Base-by-base conservation (phyloP, 257 asterid species). In the Nicotiana noctiflora region DNA sequence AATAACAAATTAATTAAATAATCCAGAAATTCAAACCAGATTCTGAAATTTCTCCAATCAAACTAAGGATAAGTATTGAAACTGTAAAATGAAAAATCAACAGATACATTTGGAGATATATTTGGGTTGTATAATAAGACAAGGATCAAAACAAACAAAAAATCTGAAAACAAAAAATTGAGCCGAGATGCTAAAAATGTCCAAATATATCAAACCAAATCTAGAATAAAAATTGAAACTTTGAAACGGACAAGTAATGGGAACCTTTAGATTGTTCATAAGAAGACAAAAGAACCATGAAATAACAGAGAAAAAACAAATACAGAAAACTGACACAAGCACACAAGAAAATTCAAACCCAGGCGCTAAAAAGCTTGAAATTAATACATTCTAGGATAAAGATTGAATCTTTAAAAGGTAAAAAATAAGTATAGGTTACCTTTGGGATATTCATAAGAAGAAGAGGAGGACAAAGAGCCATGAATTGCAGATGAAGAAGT, bases 401-500 rank as follows among this genome's bases (percentile, higher is more conserved):
- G 15, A 51, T 27, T 11, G 5, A 27, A 23, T 19, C 31, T 66
- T 31, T 2, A 8, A 60, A 19, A 60, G 27, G 14, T 27, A 23
- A 13, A 11, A 23, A 32, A 32, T 0, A 11, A 37, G 2, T 15
- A 63, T 52, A 80, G 37, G 4, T 40, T 61, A 93, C 98, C 97
- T 92, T 82, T 89, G 21, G 84, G 51, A 49, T 86, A 91, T n/a
- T 92, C 92, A 21, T 76, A 56, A 3, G 88, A 67, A 55, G 85
- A 80, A 70, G 89, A 84, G 0, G 78, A 64, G 2, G 88, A 86
- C n/a, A 90, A 83, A 70, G 95, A 84, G 31, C 87, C 89, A 40
- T 80, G 87, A 84, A 88, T 76, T 65, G 89, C 89, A 40, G 92
- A 37, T 14, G 97, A 90, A 34, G 94, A 88, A n/a, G 89, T 84